Conservation (phyloP, 139 green algal species). For the Coelastrella sp. region DNA sequence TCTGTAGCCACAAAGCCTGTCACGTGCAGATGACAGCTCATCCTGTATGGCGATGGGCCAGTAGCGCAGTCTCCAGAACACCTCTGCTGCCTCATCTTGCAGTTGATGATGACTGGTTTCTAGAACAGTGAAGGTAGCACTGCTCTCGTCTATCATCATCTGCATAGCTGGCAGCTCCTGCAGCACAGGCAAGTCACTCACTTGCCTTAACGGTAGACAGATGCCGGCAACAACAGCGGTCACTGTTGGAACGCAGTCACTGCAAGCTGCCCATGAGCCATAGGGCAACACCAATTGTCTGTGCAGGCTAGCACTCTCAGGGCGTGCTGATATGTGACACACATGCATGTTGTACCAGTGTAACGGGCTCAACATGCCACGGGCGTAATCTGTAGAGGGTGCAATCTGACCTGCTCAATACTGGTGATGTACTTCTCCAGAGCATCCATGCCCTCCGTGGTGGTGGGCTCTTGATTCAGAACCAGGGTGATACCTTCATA, state of each 20-base stretch:
- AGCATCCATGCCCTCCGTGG: conserved; percentile 76
- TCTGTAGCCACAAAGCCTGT: conserved; percentile 46
- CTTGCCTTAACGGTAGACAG: neutral
- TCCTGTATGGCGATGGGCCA: conserved; percentile 65
- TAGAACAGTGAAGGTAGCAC: conserved; percentile 49
- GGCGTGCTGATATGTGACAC: neutral
- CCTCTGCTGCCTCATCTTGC: conserved; percentile 51
- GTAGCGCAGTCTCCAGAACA: conserved; percentile 69
- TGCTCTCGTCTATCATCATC: conserved; percentile 53
- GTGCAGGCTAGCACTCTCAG: neutral
- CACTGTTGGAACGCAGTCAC: too few relatives aligned
- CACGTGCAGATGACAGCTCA: conserved; percentile 21
- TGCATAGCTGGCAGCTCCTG: conserved; percentile 63
- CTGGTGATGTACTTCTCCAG: conserved; percentile 54
- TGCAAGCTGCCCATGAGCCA: too few relatives aligned
- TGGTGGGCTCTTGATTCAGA: conserved; percentile 65
- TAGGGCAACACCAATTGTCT: neutral
- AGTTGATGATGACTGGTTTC: conserved; percentile 53
- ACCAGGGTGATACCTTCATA: conserved; percentile 55
- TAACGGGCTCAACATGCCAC: neutral
- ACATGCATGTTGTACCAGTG: neutral
- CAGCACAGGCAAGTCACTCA: neutral
- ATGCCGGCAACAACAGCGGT: neutral
- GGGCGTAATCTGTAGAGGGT: neutral
- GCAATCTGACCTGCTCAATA: conserved; percentile 28